A percentile compares a stretch with the other conserved stretches of the same genome.
These are phyloP conservation scores for Mycena pura DNA, from an alignment of 768 basidiomycete genomes.

Conservation along the genomic window DNA sequence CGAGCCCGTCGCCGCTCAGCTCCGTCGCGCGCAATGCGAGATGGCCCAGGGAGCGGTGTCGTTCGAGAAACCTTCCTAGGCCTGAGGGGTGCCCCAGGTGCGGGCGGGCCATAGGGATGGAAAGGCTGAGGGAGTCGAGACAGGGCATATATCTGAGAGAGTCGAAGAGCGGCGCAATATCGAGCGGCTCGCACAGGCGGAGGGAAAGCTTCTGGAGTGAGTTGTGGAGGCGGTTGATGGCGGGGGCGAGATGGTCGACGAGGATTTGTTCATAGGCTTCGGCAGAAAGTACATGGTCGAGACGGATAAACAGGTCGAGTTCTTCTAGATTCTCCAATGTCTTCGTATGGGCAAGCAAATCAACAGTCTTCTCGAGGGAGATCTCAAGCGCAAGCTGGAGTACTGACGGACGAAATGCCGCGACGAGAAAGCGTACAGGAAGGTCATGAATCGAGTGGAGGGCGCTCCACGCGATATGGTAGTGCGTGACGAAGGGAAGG, in stretches of 20 bases:
- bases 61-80: constrained; percentile 43
- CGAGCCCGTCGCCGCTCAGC: constrained; percentile 42
- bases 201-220: constrained; percentile 48
- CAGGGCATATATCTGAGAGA: constrained; percentile 39
- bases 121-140: constrained; percentile 45
- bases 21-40: constrained; percentile 52
- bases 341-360: constrained; percentile 40
- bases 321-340: constrained; percentile 44
- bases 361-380: constrained; percentile 47
- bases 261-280: constrained; percentile 40
- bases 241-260: constrained; percentile 45
- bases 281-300: constrained; percentile 37
- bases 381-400: constrained; percentile 51
- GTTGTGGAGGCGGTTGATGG: constrained; percentile 42
- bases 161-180: constrained; percentile 49
- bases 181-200: constrained; percentile 52
- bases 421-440: constrained; percentile 41
- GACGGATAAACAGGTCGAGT: constrained; percentile 50
- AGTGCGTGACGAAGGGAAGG: constrained; percentile 54
- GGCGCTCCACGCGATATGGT: constrained; percentile 58
- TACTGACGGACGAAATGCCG: constrained; percentile 44
- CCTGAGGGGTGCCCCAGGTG: constrained; percentile 51
- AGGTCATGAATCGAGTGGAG: constrained; percentile 39
- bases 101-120: constrained; percentile 47
- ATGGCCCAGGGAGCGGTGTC: constrained; percentile 43